Evolutionary conservation across 1,284 basidiomycete genomes (phyloP).

Genomic region (Malassezia obtusa): DNA sequence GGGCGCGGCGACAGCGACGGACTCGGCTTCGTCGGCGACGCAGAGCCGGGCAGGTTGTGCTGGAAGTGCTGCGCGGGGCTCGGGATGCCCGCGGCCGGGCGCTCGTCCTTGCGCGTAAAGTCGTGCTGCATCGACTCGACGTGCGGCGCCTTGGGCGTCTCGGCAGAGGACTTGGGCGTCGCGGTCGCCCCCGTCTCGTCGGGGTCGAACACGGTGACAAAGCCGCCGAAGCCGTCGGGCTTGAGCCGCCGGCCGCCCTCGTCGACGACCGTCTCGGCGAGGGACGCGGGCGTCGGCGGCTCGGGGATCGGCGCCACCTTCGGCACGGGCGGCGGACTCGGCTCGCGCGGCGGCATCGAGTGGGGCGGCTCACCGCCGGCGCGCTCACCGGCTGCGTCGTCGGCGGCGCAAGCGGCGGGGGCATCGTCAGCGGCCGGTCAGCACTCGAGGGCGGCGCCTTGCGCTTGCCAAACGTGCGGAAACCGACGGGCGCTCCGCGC

Average conservation of each 20-base stretch:
- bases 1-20: not conserved
- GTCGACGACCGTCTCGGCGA: constrained; percentile 1
- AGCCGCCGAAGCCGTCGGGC: constrained; percentile 17
- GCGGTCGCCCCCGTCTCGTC: not conserved
- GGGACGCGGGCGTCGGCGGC: not conserved
- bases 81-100: not conserved
- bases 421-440: not conserved
- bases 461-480: not conserved
- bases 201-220: not conserved
- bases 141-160: constrained; percentile 10
- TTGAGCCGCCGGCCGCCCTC: constrained; percentile 3
- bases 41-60: not conserved
- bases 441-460: not conserved
- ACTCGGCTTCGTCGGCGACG: not conserved
- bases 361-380: too few relatives aligned
- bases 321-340: not conserved
- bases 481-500: not conserved
- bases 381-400: not conserved
- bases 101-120: constrained; percentile 3
- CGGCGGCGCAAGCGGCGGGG: not conserved
- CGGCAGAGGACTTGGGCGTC: not conserved
- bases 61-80: not conserved
- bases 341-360: not conserved
- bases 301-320: not conserved
- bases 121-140: constrained; percentile 10